Evolutionary conservation across 2,329 filamentous ascomycete species (phyloP), one percentile per base, ranked within the genome.

Genomic region (Xylariaceae sp.): DNA sequence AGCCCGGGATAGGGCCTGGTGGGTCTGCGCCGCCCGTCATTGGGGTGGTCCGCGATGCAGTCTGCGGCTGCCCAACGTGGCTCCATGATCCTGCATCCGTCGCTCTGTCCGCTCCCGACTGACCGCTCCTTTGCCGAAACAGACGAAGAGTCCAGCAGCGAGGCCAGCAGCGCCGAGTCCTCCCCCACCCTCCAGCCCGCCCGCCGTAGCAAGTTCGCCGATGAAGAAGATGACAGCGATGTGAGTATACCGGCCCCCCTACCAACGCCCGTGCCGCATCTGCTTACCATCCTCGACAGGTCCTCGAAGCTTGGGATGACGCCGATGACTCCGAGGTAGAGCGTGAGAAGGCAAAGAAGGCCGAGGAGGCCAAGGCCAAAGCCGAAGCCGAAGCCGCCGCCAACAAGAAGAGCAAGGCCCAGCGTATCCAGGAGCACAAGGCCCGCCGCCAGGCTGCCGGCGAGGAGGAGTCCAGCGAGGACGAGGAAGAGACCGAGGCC

Each of bases 251-350:
- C 42, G 14, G 32, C 36, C 11, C n/a, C 12, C 12, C 27, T 18
- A 15, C 31, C 6, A 17, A 41, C 30, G 17, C 45, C 19, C 39
- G 41, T 44, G 48, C 51, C 22, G 53, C 51, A 49, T 45, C 42
- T 39, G 44, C 48, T 48, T 52, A 47, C 35, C 36, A 19, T 15
- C 15, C 19, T 14, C 39, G 14, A 2, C 57, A 96, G 86, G 89
- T 97, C 49, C 82, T 96, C 65, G 94, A 99, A 53, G 92, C 89
- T 32, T 99, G 94, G 94, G 91, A 97, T 65, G 92, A 89, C 51
- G 91, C 89, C 60, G 94, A 97, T 66, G 94, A 99, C 74, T 96
- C 90, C 54, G 94, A 99, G 64, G 92, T 85, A 62, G 94, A 99
- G 76, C 88, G 90, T 63, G 91, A 96, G 72, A 99, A 97, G 78